Evolutionary conservation across 768 basidiomycete genomes (phyloP).

Genomic region (Leccinum incarnatum): DNA sequence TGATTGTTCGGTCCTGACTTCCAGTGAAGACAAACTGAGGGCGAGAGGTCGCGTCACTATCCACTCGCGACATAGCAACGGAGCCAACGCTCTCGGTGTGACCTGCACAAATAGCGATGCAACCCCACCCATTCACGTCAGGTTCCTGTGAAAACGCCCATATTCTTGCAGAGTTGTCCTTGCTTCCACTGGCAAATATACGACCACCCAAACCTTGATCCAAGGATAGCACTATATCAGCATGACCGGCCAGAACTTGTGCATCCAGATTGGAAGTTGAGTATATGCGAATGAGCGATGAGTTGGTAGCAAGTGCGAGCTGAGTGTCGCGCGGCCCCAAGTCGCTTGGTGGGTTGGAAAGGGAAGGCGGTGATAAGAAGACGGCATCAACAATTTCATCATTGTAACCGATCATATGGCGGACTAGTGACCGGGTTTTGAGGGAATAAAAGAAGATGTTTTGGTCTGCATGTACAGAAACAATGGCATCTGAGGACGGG

Average conservation of each 20-base stretch:
- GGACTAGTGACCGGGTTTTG: slow-evolving; percentile 54
- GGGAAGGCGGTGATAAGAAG: slow-evolving; percentile 57
- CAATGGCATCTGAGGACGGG: slow-evolving; percentile 56
- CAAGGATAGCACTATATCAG: slow-evolving; percentile 86
- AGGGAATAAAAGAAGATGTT: slow-evolving; percentile 93
- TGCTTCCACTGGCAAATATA: slow-evolving; percentile 88
- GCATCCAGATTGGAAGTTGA: slow-evolving; percentile 74
- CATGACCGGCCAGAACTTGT: slow-evolving; percentile 83
- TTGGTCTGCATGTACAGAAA: slow-evolving; percentile 93
- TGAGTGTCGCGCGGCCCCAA: slow-evolving; percentile 53
- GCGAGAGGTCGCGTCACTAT: slow-evolving; percentile 20
- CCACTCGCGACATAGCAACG: slow-evolving; percentile 67
- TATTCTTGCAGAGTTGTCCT: slow-evolving; percentile 83
- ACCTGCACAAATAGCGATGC: slow-evolving; percentile 87
- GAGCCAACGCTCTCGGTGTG: slow-evolving; percentile 95
- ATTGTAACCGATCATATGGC: slow-evolving; percentile 94
- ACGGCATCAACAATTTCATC: slow-evolving; percentile 94
- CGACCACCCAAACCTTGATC: slow-evolving; percentile 64
- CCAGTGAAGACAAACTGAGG: slow-evolving; percentile 87
- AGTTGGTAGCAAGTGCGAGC: slow-evolving; percentile 96
- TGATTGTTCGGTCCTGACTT: slow-evolving; percentile 95
- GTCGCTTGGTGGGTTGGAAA: slow-evolving; percentile 17
- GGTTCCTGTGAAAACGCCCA: slow-evolving; percentile 52
- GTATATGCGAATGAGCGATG: slow-evolving; percentile 91
- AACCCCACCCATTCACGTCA: slow-evolving; percentile 41